Percentiles rank a stretch among this genome's conserved stretches.
These are phyloP conservation scores for Metschnikowia drakensbergensis DNA, from an alignment of 805 yeast species.

Conservation along the genomic window DNA sequence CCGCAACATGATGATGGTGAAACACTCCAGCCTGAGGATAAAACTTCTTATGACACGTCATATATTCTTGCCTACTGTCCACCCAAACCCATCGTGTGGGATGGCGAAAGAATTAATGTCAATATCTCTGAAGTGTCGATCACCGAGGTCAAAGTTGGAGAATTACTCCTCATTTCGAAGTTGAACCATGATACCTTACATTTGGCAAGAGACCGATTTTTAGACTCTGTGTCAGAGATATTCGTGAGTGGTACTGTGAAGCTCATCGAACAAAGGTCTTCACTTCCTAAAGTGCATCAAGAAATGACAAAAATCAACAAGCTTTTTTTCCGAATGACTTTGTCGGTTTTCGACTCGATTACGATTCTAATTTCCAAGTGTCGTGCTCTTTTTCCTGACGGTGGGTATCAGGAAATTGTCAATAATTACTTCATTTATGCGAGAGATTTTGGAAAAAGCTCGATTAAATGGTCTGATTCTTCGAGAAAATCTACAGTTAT, in stretches of 20 bases:
- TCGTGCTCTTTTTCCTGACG: conserved; percentile 44
- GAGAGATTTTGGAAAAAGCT: conserved; percentile 74
- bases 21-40: conserved; percentile 5
- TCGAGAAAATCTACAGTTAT: conserved; percentile 65
- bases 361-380: conserved; percentile 52
- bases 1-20: conserved; percentile 1
- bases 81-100: conserved; percentile 86
- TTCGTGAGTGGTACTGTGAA: conserved; percentile 35
- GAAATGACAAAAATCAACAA: conserved; percentile 66
- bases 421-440: conserved; percentile 74
- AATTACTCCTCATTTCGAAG: conserved; percentile 62
- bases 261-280: conserved; percentile 63
- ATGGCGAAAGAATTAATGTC: conserved; percentile 66
- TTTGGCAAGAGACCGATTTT: conserved; percentile 53
- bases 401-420: conserved; percentile 69
- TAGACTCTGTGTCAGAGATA: conserved; percentile 48
- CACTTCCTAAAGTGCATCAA: conserved; percentile 65
- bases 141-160: conserved; percentile 62
- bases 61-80: conserved; percentile 75
- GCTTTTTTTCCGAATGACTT: conserved; percentile 62
- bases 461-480: conserved; percentile 60
- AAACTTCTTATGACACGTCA: conserved; percentile 37
- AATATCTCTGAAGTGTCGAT: conserved; percentile 45
- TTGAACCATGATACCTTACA: conserved; percentile 50
- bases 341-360: conserved; percentile 60